These are phyloP conservation scores for Myriosclerotinia duriaeana DNA, from an alignment of 2,329 filamentous ascomycete genomes.

Conservation along the genomic window DNA sequence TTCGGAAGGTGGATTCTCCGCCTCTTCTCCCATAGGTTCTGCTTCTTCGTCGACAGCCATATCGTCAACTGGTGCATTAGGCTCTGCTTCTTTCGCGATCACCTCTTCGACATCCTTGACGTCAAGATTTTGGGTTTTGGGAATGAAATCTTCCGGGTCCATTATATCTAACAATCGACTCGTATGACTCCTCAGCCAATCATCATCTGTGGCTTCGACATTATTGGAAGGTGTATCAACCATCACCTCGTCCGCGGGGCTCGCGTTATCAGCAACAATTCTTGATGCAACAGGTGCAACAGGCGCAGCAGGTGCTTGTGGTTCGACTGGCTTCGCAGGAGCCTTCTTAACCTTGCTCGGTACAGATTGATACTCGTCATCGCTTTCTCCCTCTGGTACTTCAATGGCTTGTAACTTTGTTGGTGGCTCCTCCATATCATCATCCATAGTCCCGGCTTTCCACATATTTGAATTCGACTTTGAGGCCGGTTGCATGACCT, in stretches of 20 bases:
- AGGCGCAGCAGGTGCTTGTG: slow-evolving; percentile 5
- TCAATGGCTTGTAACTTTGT: slow-evolving; percentile 46
- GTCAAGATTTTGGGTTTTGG: slow-evolving; percentile 29
- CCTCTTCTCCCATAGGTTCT: slow-evolving; percentile 34
- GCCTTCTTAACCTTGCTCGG: slow-evolving; percentile 50
- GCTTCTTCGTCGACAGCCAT: slow-evolving; percentile 25
- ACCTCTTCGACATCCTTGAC: slow-evolving; percentile 24
- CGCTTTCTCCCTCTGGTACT: slow-evolving; percentile 59
- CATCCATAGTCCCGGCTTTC: slow-evolving; percentile 53
- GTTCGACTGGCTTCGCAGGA: slow-evolving; percentile 25
- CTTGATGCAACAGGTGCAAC: slow-evolving; percentile 22
- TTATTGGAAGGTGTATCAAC: slow-evolving; percentile 23
- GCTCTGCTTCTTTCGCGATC: slow-evolving; percentile 26
- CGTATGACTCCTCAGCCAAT: slow-evolving; percentile 89
- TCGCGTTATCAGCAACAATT: slow-evolving; percentile 32
- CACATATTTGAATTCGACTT: slow-evolving; percentile 64
- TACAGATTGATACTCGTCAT: slow-evolving; percentile 72
- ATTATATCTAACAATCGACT: slow-evolving; percentile 82
- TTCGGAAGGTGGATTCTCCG: slow-evolving; percentile 35
- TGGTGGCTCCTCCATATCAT: slow-evolving; percentile 43
- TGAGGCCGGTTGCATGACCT: slow-evolving; percentile 71
- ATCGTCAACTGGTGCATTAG: slow-evolving; percentile 26
- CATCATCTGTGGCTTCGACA: slow-evolving; percentile 53
- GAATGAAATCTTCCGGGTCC: slow-evolving; percentile 49
- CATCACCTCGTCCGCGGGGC: slow-evolving; percentile 22